A percentile compares a stretch with the other conserved stretches of the same genome.
These are phyloP conservation scores for Alternaria sp. DNA, from an alignment of 2,329 filamentous ascomycete genomes.

Conservation along the genomic window DNA sequence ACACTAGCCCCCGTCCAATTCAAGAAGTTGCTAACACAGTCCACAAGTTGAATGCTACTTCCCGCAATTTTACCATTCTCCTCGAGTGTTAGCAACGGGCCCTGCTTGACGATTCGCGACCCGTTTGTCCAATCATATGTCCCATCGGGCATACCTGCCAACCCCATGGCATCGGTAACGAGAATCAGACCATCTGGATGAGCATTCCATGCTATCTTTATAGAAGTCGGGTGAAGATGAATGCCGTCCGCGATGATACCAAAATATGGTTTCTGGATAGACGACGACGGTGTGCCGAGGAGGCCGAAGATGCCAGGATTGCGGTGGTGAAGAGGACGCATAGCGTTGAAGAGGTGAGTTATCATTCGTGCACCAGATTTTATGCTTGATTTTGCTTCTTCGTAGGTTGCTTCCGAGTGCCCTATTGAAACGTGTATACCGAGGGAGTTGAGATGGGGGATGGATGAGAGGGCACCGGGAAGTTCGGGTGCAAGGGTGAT, in stretches of 20 bases:
- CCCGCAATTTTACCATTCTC: slow-evolving; percentile 67
- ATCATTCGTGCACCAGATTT: slow-evolving; percentile 85
- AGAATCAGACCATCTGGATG: slow-evolving; percentile 86
- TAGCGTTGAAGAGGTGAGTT: slow-evolving; percentile 93
- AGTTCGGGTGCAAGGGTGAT: slow-evolving; percentile 87
- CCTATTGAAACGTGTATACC: slow-evolving; percentile 83
- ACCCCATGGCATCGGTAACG: slow-evolving; percentile 91
- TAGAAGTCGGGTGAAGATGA: slow-evolving; percentile 84
- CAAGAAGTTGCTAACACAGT: slow-evolving; percentile 84
- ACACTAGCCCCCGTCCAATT: slow-evolving; percentile 75
- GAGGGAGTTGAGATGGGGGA: slow-evolving; percentile 69
- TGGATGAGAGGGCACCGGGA: slow-evolving; percentile 71
- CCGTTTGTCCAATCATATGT: slow-evolving; percentile 86
- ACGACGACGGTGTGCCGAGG: slow-evolving; percentile 63
- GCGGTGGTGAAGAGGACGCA: slow-evolving; percentile 88
- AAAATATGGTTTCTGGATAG: slow-evolving; percentile 72
- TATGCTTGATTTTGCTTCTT: slow-evolving; percentile 76
- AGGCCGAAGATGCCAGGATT: slow-evolving; percentile 91
- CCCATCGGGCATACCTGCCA: slow-evolving; percentile 84
- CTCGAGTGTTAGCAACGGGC: slow-evolving; percentile 76
- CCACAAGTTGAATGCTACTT: slow-evolving; percentile 75
- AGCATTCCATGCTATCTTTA: slow-evolving; percentile 88
- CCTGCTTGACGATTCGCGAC: slow-evolving; percentile 72
- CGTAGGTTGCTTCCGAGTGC: slow-evolving; percentile 87
- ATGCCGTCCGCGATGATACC: slow-evolving; percentile 92